A percentile compares a stretch with the other conserved stretches of the same genome.
Conservation (phyloP, 2,329 filamentous ascomycete species). For the Fonsecaea multimorphosa region DNA sequence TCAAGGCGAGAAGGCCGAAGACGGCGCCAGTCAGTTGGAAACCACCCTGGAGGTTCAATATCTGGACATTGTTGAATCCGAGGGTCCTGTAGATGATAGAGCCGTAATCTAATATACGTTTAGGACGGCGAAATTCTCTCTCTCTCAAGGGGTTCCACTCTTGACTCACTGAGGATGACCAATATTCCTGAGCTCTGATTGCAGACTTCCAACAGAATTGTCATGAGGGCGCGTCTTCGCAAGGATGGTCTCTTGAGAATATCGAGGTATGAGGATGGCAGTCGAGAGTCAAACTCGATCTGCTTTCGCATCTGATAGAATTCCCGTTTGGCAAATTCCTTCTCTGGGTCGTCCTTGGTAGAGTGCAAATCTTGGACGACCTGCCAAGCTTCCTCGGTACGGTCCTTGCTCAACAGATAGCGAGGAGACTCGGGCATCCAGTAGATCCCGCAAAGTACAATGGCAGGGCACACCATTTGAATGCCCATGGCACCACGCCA, state of each 20-base stretch:
- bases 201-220: constrained; percentile 7
- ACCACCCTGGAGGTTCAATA: constrained; percentile 9
- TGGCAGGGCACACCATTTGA: constrained; percentile 15
- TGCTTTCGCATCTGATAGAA: constrained; percentile 21
- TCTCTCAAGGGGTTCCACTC: too few species aligned
- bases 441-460: constrained; percentile 48
- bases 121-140: too few species aligned
- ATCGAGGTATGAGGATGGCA: not conserved
- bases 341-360: constrained; percentile 21
- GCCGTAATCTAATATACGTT: constrained; percentile 8
- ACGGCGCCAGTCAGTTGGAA: constrained; percentile 11
- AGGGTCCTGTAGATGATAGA: constrained; percentile 17
- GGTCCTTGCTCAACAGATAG: constrained; percentile 51
- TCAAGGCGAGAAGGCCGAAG: constrained; percentile 12
- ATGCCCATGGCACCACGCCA: constrained; percentile 22
- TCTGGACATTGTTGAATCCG: constrained; percentile 7
- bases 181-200: constrained; percentile 10
- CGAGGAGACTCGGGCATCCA: constrained; percentile 41
- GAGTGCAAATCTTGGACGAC: constrained; percentile 31
- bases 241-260: constrained; percentile 13
- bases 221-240: constrained; percentile 12
- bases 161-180: constrained; percentile 10
- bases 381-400: constrained; percentile 31
- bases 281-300: constrained; percentile 14
- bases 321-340: constrained; percentile 13